A percentile compares a stretch with the other conserved stretches of the same genome.
These are phyloP conservation scores for Aspergillus sp. DNA, from an alignment of 2,329 filamentous ascomycete species.

Conservation along the genomic window DNA sequence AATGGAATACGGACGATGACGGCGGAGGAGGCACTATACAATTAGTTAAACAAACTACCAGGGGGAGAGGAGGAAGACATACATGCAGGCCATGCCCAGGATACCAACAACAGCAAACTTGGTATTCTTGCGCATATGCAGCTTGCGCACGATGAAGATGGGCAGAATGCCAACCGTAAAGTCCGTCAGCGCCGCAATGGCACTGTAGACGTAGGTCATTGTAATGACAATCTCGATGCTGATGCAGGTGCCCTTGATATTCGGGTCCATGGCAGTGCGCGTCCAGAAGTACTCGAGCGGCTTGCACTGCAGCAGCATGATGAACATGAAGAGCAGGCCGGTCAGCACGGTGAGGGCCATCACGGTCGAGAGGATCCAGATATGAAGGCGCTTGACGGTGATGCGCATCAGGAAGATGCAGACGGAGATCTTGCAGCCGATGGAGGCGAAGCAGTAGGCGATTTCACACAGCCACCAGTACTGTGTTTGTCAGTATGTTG, in stretches of 20 bases:
- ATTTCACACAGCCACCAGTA: conserved; percentile 55
- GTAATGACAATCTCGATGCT: conserved; percentile 33
- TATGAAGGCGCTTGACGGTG: conserved; percentile 44
- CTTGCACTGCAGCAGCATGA: conserved; percentile 56
- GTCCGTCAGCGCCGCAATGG: conserved; percentile 43
- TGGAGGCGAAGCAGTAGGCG: conserved; percentile 50
- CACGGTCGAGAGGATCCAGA: conserved; percentile 47
- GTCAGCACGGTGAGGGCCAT: conserved; percentile 47
- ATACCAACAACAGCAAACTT: conserved; percentile 45
- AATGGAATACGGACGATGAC: conserved; percentile 46
- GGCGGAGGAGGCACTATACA: conserved; percentile 24
- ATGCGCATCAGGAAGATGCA: conserved; percentile 55
- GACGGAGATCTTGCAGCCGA: conserved; percentile 51
- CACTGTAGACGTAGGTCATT: conserved; percentile 38
- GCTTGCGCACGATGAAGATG: conserved; percentile 2
- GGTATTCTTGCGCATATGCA: conserved; percentile 7
- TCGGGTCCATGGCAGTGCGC: conserved; percentile 20
- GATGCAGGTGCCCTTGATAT: conserved; percentile 44
- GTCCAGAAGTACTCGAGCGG: conserved; percentile 55
- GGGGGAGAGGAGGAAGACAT: conserved; percentile 7
- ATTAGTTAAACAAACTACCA: background rate
- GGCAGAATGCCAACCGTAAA: conserved; percentile 47
- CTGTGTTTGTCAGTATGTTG: conserved; percentile 8
- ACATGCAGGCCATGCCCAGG: conserved; percentile 57
- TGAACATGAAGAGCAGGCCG: conserved; percentile 50